These are phyloP conservation scores for Suhomyces coccinellae DNA, from an alignment of 1,139 yeast genomes.

Conservation along the genomic window DNA sequence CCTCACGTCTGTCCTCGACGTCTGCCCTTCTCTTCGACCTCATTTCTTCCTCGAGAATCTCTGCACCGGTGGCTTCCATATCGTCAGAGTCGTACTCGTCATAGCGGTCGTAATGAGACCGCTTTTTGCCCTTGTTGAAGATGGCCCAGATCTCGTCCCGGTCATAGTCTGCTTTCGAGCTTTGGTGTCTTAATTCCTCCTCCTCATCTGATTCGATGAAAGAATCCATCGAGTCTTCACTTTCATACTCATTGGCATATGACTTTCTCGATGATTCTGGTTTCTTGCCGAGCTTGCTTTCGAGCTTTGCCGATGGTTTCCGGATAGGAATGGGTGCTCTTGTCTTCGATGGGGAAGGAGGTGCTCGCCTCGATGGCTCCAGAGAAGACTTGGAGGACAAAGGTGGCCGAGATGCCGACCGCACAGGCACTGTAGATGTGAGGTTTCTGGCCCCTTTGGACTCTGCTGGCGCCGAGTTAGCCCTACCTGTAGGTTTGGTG, in stretches of 20 bases:
- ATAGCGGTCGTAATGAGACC: conserved; percentile 43
- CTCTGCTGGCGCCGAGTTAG: conserved; percentile 9
- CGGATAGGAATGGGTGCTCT: conserved; percentile 30
- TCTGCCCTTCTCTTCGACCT: conserved; percentile 60
- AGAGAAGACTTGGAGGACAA: background rate
- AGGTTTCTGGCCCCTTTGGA: conserved; percentile 1
- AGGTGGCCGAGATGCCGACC: background rate
- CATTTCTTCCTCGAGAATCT: conserved; percentile 78
- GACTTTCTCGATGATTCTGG: background rate
- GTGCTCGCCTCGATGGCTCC: background rate
- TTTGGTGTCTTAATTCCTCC: conserved; percentile 25
- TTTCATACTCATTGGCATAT: conserved; percentile 10
- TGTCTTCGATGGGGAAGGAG: background rate
- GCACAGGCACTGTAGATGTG: background rate
- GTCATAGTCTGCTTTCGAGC: conserved; percentile 52
- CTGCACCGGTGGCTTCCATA: conserved; percentile 95
- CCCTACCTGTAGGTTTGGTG: conserved; percentile 5
- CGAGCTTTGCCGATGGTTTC: conserved; percentile 26
- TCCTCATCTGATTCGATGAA: conserved; percentile 63
- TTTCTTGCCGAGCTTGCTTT: conserved; percentile 27
- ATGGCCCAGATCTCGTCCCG: conserved; percentile 88
- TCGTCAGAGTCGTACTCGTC: conserved; percentile 65
- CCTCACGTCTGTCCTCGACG: conserved; percentile 65
- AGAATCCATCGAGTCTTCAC: conserved; percentile 45
- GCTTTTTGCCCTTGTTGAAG: conserved; percentile 64